A percentile compares a stretch with the other conserved stretches of the same genome.
These are phyloP conservation scores for Saururus chinensis DNA, from an alignment of 164 flowering plant genomes.

Conservation along the genomic window DNA sequence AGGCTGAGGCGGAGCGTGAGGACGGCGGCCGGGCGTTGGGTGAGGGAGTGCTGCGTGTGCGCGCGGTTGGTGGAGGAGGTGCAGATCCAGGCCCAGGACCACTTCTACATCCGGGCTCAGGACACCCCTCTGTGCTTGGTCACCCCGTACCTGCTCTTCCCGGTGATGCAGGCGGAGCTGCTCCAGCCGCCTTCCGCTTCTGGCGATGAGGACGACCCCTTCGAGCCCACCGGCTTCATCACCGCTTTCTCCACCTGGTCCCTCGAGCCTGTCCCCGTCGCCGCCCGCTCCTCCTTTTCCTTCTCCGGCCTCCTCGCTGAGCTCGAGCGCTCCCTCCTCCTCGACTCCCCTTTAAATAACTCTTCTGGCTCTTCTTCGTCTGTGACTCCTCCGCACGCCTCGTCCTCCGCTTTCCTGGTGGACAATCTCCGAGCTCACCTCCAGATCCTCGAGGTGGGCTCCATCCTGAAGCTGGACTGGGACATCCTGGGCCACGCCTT, in stretches of 20 bases:
- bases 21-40: slow-evolving; percentile 40
- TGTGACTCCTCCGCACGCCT: background rate
- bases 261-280: slow-evolving; percentile 62
- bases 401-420: slow-evolving; percentile 15
- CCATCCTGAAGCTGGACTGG: slow-evolving; percentile 65
- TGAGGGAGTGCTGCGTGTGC: slow-evolving; percentile 79
- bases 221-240: slow-evolving; percentile 82
- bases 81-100: slow-evolving; percentile 58
- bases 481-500: slow-evolving; percentile 89
- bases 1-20: slow-evolving; percentile 48
- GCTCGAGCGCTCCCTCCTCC: slow-evolving; percentile 72
- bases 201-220: slow-evolving; percentile 58
- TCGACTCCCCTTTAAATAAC: slow-evolving; percentile 17
- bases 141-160: slow-evolving; percentile 63
- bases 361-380: slow-evolving; percentile 18
- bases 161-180: slow-evolving; percentile 7
- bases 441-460: slow-evolving; percentile 88
- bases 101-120: slow-evolving; percentile 77
- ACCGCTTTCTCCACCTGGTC: slow-evolving; percentile 96
- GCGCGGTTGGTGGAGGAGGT: slow-evolving; percentile 80
- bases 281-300: slow-evolving; percentile 50
- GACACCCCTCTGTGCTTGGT: slow-evolving; percentile 81
- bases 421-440: slow-evolving; percentile 87
- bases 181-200: background rate
- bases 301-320: slow-evolving; percentile 92